Evolutionary conservation across 2,329 filamentous ascomycete species (phyloP), one percentile per base, ranked within the genome.

Genomic region (Emericellopsis cladophorae): DNA sequence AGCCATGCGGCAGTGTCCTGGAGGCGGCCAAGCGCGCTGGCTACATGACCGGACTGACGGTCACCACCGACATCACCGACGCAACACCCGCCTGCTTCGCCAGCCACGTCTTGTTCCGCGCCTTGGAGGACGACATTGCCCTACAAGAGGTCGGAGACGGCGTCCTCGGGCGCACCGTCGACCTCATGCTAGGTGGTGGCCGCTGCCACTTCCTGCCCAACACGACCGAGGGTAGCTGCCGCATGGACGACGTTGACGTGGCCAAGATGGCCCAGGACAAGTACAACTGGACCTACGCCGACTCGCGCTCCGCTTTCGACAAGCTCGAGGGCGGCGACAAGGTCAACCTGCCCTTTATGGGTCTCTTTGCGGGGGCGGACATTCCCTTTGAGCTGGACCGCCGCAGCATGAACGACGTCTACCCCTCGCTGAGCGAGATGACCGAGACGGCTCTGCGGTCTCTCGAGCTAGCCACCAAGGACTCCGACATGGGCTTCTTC

Each of bases 11-110:
- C 7, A 95, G 89, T 15, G 87, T 81, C 4, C 74, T 98, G 40
- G 92, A 98, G 65, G 92, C 92, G 4, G 92, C 92, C 31, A 94
- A 95, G 65, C 76, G 79, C 50, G 84, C 85, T 8, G 92, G 92
- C 12, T 96, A 95, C 57, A 81, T 79, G 62, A 98, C 92, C 3
- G 92, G 92, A 1, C 63, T 98, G 48, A 92, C 96, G 2, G 92
- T 95, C 24, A 98, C 92, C 1, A 98, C 92, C 1, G 78, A 90
- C 46, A 79, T 96, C 46, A 95, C 92, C 4, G 92, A 98, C 65
- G 92, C 92, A 4, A 98, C 92, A 2, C 92, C 92, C 1, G 92
- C 92, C 2, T 94, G 87, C 60, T 98, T 98, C 58, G 88, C 87
- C 66, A 71, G 45, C 37, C 44, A 46, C 24, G 44, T 46, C 8